These are phyloP conservation scores for Phytopythium vexans DNA, from an alignment of 352 stramenopile genomes.

Conservation along the genomic window DNA sequence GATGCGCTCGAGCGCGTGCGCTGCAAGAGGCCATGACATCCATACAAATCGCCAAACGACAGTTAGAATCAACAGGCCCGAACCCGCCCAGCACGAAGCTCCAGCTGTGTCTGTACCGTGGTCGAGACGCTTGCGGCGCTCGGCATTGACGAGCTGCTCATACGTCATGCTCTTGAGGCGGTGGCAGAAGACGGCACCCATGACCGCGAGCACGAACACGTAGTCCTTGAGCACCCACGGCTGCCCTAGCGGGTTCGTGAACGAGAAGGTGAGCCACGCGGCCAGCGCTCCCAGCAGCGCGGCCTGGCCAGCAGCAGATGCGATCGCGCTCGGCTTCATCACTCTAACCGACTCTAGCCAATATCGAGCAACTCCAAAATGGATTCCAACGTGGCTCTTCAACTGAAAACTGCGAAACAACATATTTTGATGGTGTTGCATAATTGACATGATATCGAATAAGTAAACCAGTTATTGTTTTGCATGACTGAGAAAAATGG, in stretches of 20 bases:
- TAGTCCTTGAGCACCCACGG: slow-evolving; percentile 58
- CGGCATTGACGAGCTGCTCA: slow-evolving; percentile 36
- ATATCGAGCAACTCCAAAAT: slow-evolving; percentile 18
- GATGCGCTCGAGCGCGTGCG: slow-evolving; percentile 36
- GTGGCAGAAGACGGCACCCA: slow-evolving; percentile 50
- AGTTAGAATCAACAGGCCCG: too few relatives aligned
- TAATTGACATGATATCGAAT: too few relatives aligned
- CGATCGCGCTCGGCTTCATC: slow-evolving; percentile 1
- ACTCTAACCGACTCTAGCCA: too few relatives aligned
- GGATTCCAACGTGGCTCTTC: slow-evolving; percentile 7
- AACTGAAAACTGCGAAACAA: background rate
- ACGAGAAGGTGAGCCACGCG: slow-evolving; percentile 44
- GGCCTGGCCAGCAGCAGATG: slow-evolving; percentile 29
- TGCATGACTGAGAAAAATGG: too few relatives aligned
- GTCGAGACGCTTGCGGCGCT: slow-evolving; percentile 15
- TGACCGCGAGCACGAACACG: slow-evolving; percentile 55
- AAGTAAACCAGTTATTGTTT: too few relatives aligned
- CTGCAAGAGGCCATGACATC: slow-evolving; percentile 11
- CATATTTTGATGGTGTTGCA: too few relatives aligned
- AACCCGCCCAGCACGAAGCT: too few relatives aligned
- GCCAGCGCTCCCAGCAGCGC: slow-evolving; percentile 38
- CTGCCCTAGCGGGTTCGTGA: slow-evolving; percentile 29
- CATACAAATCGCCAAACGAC: too few relatives aligned
- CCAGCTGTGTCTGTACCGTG: background rate
- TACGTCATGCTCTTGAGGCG: slow-evolving; percentile 50